phyloP scores from a whole-genome alignment of 2,329 filamentous ascomycete genomes.

The Epichloe brachyelytri region DNA sequence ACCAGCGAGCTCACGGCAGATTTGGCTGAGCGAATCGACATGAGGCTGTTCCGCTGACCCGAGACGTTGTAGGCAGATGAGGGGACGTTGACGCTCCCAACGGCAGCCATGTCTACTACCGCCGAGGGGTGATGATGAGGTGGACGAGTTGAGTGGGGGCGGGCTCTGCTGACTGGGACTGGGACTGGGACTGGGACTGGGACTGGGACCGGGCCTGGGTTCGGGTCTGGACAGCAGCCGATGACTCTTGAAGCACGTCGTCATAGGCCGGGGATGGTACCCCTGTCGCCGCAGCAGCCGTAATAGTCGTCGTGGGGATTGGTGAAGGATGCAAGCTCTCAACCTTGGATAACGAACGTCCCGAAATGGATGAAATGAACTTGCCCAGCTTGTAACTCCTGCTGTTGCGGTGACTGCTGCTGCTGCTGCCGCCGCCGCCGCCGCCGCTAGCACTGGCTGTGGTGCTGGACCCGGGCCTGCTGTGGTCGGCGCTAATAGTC shows the following conservation, averaged over 20 bases:
- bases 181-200: not conserved
- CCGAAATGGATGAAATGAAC: conserved; percentile 7
- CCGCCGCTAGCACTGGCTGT: conserved; percentile 30
- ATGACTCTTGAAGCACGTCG: conserved; percentile 13
- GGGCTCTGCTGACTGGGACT: not conserved
- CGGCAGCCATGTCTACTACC: conserved; percentile 11
- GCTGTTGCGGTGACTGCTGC: conserved; percentile 20
- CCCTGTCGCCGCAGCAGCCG: conserved; percentile 7
- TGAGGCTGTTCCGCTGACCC: conserved; percentile 34
- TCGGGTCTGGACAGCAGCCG: not conserved
- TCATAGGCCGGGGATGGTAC: conserved; percentile 18
- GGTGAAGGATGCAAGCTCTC: not conserved
- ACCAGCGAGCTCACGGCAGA: conserved; percentile 36
- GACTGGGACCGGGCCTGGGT: not conserved
- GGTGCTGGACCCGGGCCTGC: conserved; percentile 4
- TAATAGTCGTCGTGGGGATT: not conserved
- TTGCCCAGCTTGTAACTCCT: conserved; percentile 14
- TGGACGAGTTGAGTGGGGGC: not conserved
- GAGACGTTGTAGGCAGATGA: conserved; percentile 14
- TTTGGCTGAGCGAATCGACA: conserved; percentile 39
- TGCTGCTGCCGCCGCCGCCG: conserved; percentile 30
- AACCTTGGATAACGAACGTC: not conserved
- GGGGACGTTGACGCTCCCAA: conserved; percentile 10
- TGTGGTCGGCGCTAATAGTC: not conserved
- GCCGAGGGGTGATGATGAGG: conserved; percentile 2